These are phyloP conservation scores for Dissophora ornata DNA, from an alignment of 192 early-diverging fungal species.

Conservation along the genomic window DNA sequence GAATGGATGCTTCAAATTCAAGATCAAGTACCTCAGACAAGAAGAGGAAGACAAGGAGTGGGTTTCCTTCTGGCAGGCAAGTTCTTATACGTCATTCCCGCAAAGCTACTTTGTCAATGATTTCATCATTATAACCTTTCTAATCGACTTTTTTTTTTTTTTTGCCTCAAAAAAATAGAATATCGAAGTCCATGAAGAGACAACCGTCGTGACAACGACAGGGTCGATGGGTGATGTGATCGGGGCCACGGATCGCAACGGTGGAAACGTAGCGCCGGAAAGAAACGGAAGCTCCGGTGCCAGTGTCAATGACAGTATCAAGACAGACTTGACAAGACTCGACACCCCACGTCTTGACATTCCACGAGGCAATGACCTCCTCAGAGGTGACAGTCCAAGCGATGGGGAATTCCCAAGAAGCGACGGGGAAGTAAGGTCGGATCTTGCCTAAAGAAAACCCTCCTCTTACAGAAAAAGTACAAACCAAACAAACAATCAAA, in stretches of 20 bases:
- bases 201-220: slow-evolving; percentile 43
- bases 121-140: too few relatives aligned
- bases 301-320: not conserved
- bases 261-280: not conserved
- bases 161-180: slow-evolving; percentile 22
- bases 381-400: slow-evolving; percentile 18
- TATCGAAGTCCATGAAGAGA: slow-evolving; percentile 48
- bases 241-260: slow-evolving; percentile 11
- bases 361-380: slow-evolving; percentile 21
- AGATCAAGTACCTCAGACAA: slow-evolving; percentile 37
- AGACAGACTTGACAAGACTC: slow-evolving; percentile 5
- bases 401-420: slow-evolving; percentile 12
- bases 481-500: not conserved
- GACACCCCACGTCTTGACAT: slow-evolving; percentile 19
- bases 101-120: too few relatives aligned
- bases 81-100: not conserved
- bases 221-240: slow-evolving; percentile 51
- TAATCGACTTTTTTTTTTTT: not conserved
- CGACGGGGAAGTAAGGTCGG: slow-evolving; percentile 21
- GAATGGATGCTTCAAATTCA: slow-evolving; percentile 40
- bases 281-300: not conserved
- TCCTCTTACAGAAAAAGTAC: not conserved
- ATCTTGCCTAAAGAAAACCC: slow-evolving; percentile 7
- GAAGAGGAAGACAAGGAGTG: slow-evolving; percentile 55
- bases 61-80: slow-evolving; percentile 48